phyloP scores from a whole-genome alignment of 2,329 filamentous ascomycete species.

The Falciphora oryzae region DNA sequence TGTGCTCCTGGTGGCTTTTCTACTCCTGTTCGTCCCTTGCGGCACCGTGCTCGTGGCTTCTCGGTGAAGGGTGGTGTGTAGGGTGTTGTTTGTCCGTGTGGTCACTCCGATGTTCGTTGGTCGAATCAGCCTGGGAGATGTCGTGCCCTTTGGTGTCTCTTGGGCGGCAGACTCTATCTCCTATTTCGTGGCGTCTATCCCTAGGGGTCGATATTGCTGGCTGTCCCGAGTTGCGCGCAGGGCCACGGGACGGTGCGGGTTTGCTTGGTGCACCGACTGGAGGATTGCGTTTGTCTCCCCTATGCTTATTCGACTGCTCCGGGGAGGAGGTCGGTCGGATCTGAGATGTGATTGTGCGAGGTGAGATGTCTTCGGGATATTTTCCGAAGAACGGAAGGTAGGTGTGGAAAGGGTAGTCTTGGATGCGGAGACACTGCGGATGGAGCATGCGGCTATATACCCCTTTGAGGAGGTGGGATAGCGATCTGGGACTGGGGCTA shows the following conservation, averaged over 20 bases:
- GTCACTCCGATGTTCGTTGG: background rate
- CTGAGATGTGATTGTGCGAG: conserved; percentile 1
- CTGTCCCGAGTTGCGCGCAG: too few species aligned
- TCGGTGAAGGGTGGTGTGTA: background rate
- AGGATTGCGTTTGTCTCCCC: background rate
- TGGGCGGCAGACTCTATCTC: background rate
- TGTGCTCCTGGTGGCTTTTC: background rate
- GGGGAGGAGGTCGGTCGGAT: background rate
- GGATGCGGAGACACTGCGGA: background rate
- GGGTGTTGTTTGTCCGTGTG: background rate
- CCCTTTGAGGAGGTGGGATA: background rate
- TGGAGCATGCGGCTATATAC: background rate
- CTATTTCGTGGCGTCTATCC: background rate
- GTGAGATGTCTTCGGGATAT: background rate
- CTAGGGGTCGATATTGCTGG: background rate
- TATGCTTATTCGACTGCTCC: background rate
- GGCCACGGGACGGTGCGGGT: too few species aligned
- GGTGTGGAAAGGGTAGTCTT: background rate
- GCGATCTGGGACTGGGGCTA: background rate
- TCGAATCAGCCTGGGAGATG: background rate
- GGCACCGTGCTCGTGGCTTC: background rate
- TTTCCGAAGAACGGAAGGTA: background rate
- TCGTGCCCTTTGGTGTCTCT: background rate
- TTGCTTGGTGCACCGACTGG: background rate
- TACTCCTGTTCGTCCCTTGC: background rate